Evolutionary conservation across 495 filamentous ascomycete genomes (phyloP).

Genomic region (Podospora bellae-mahoneyi): DNA sequence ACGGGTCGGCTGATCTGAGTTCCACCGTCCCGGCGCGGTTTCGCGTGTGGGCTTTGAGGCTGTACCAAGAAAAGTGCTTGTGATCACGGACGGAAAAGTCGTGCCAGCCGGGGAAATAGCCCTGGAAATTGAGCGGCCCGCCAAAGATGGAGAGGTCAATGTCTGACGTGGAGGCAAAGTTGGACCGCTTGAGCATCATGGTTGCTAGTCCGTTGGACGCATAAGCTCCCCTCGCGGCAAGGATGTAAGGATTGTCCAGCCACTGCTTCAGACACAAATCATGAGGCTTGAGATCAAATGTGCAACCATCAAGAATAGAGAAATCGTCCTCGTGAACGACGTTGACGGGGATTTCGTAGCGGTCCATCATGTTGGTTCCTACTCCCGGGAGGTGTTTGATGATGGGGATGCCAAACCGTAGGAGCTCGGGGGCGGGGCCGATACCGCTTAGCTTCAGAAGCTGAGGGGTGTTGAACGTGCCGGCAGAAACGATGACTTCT

Average conservation of each 20-base stretch:
- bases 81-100: constrained; percentile 31
- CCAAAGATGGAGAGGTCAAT: constrained; percentile 54
- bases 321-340: constrained; percentile 45
- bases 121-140: constrained; percentile 51
- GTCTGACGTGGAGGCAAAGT: constrained; percentile 33
- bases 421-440: constrained; percentile 51
- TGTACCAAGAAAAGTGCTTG: constrained; percentile 47
- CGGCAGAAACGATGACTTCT: constrained; percentile 63
- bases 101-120: constrained; percentile 47
- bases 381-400: constrained; percentile 57
- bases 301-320: constrained; percentile 45
- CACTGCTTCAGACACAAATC: constrained; percentile 54
- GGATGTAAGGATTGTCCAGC: constrained; percentile 29
- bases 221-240: constrained; percentile 48
- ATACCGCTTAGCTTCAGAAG: constrained; percentile 63
- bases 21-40: constrained; percentile 53
- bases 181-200: constrained; percentile 47
- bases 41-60: constrained; percentile 50
- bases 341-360: constrained; percentile 54
- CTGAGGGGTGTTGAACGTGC: constrained; percentile 59
- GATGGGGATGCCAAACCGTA: constrained; percentile 47
- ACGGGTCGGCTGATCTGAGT: constrained; percentile 51
- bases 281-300: constrained; percentile 37
- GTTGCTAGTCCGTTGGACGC: constrained; percentile 48
- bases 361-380: constrained; percentile 63